Conservation (phyloP, 495 filamentous ascomycete species). For the Neurospora cerealis region DNA sequence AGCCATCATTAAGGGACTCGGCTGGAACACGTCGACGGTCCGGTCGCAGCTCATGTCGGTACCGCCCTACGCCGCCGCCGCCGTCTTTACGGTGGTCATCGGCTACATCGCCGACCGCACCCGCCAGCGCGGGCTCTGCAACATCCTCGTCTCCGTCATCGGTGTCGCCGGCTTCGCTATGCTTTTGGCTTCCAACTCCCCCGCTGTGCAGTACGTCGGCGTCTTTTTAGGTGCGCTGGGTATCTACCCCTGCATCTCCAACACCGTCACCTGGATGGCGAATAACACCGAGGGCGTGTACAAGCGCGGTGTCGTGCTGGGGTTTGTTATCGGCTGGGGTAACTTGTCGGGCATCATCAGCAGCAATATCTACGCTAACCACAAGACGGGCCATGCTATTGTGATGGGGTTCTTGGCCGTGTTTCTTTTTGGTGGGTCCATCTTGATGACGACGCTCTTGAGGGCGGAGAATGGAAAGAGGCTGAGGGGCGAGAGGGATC, state of each 20-base stretch:
- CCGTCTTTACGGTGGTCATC: slow-evolving; percentile 61
- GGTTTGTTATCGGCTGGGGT: slow-evolving; percentile 86
- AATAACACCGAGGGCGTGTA: slow-evolving; percentile 93
- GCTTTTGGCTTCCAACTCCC: slow-evolving; percentile 50
- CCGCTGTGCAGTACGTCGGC: slow-evolving; percentile 68
- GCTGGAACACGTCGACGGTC: slow-evolving; percentile 50
- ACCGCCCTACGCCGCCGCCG: slow-evolving; percentile 80
- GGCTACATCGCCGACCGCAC: slow-evolving; percentile 78
- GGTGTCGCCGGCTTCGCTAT: slow-evolving; percentile 74
- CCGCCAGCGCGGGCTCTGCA: slow-evolving; percentile 67
- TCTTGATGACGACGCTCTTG: slow-evolving; percentile 58
- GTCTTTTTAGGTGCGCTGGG: slow-evolving; percentile 80
- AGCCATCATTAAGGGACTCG: slow-evolving; percentile 66
- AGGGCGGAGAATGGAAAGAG: slow-evolving; percentile 53
- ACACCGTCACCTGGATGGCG: slow-evolving; percentile 78
- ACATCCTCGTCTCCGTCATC: slow-evolving; percentile 59
- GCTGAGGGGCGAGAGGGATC: slow-evolving; percentile 54
- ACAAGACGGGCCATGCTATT: slow-evolving; percentile 34
- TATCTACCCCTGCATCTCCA: slow-evolving; percentile 88
- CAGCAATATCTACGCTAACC: slow-evolving; percentile 55
- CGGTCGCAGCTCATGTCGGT: slow-evolving; percentile 75
- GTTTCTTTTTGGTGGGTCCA: slow-evolving; percentile 40
- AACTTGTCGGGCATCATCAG: slow-evolving; percentile 83
- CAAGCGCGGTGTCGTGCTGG: slow-evolving; percentile 79
- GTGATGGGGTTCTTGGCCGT: slow-evolving; percentile 41